Conservation (phyloP, 129 eudicot species). For the Smallanthus sonchifolius region DNA sequence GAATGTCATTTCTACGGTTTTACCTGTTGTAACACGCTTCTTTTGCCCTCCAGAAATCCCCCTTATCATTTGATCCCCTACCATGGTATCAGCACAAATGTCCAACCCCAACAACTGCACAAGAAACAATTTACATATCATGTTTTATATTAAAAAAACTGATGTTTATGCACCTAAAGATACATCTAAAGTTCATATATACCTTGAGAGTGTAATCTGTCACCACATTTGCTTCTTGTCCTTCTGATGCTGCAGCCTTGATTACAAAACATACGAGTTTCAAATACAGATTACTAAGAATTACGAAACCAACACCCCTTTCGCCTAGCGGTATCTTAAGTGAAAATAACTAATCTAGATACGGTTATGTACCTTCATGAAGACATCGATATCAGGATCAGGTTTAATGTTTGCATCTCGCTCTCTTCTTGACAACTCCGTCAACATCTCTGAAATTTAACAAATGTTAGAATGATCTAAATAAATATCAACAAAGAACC, state of each 20-base stretch:
- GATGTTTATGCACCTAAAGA: background rate
- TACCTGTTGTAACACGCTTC: constrained; percentile 45
- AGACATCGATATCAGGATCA: constrained; percentile 79
- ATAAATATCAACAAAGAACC: background rate
- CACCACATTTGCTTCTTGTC: constrained; percentile 63
- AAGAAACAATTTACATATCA: constrained; percentile 2
- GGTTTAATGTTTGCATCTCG: constrained; percentile 74
- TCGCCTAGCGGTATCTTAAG: too few relatives aligned
- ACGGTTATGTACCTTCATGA: constrained; percentile 58
- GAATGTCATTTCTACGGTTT: background rate
- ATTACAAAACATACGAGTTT: background rate
- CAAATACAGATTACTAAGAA: background rate
- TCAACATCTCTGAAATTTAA: constrained; percentile 64
- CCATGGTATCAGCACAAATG: constrained; percentile 38
- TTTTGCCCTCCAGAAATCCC: constrained; percentile 40
- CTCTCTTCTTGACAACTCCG: constrained; percentile 84
- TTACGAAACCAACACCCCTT: background rate
- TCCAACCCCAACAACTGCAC: constrained; percentile 33
- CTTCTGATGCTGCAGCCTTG: constrained; percentile 70
- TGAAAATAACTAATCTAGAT: too few relatives aligned
- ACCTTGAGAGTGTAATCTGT: constrained; percentile 84
- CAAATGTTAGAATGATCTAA: background rate
- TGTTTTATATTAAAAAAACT: background rate
- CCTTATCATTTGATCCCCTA: constrained; percentile 34
- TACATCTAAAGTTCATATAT: constrained; percentile 5